phyloP scores from a whole-genome alignment of 805 yeast genomes.

The Brettanomyces sp. region DNA sequence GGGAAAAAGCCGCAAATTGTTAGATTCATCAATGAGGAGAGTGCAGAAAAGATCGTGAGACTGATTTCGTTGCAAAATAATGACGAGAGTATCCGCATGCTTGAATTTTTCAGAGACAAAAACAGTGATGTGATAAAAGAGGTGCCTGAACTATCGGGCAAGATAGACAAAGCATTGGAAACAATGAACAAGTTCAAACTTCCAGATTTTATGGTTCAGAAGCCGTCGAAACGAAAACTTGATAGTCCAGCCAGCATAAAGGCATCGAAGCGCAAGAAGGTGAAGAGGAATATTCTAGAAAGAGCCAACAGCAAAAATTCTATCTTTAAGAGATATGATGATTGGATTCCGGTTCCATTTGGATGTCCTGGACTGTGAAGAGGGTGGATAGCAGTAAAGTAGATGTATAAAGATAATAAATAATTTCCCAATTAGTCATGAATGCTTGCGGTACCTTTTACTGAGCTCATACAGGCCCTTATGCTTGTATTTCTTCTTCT shows the following conservation, averaged over 20 bases:
- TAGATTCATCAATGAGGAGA: constrained; percentile 8
- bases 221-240: constrained; percentile 2
- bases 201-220: constrained; percentile 4
- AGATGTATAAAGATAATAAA: no score
- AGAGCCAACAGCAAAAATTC: no score
- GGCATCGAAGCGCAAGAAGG: constrained; percentile 1
- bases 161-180: constrained; percentile 9
- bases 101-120: neutral
- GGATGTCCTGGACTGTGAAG: constrained; percentile 24
- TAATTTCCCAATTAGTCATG: no score
- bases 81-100: neutral
- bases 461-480: constrained; percentile 18
- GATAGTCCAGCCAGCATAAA: constrained; percentile 1
- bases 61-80: neutral
- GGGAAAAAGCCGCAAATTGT: constrained; percentile 13
- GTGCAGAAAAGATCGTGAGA: neutral
- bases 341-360: constrained; percentile 50
- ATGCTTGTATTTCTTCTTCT: constrained; percentile 13
- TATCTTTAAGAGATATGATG: constrained; percentile 24
- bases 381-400: no score
- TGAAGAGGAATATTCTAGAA: neutral
- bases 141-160: constrained; percentile 5
- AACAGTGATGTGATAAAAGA: neutral
- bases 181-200: constrained; percentile 17
- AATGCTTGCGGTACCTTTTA: constrained; percentile 2